phyloP scores from a whole-genome alignment of 129 eudicot species.

The Chrysanthemum lavandulifolium region DNA sequence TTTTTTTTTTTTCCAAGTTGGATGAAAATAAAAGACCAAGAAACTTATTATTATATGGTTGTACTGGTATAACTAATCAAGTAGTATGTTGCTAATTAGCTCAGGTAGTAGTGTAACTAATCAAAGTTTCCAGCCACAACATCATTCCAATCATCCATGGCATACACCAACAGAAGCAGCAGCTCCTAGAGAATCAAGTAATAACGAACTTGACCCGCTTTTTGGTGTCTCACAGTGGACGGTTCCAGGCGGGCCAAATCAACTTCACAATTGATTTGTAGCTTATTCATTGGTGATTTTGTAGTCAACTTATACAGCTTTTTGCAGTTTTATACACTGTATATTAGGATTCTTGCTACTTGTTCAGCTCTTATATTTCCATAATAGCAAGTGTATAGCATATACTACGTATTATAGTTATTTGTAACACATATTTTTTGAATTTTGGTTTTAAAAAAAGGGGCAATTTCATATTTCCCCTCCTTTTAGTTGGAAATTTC shows the following conservation, averaged over 20 bases:
- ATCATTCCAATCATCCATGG: slow-evolving; percentile 29
- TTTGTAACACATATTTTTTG: background rate
- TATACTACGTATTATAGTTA: slow-evolving; percentile 4
- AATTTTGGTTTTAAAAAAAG: background rate
- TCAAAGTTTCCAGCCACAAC: slow-evolving; percentile 26
- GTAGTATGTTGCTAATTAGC: no score
- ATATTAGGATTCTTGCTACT: slow-evolving; percentile 26
- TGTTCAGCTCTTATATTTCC: slow-evolving; percentile 20
- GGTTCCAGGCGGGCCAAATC: slow-evolving; percentile 84
- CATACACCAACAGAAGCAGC: slow-evolving; percentile 35
- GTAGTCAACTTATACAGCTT: slow-evolving; percentile 30
- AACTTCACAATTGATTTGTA: slow-evolving; percentile 74
- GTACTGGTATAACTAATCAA: no score
- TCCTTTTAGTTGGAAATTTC: no score
- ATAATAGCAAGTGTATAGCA: slow-evolving; percentile 24
- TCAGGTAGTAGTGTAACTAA: background rate
- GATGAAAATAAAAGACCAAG: no score
- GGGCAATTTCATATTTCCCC: no score
- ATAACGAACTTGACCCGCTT: slow-evolving; percentile 22
- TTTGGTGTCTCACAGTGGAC: slow-evolving; percentile 46
- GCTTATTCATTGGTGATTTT: slow-evolving; percentile 21
- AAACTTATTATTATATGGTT: no score
- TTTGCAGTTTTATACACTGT: slow-evolving; percentile 41
- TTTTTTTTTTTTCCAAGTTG: no score
- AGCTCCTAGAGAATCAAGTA: slow-evolving; percentile 38